Evolutionary conservation across 73 alveolate genomes (phyloP), one percentile per base, ranked within the genome.

Genomic region (Stentor coeruleus): DNA sequence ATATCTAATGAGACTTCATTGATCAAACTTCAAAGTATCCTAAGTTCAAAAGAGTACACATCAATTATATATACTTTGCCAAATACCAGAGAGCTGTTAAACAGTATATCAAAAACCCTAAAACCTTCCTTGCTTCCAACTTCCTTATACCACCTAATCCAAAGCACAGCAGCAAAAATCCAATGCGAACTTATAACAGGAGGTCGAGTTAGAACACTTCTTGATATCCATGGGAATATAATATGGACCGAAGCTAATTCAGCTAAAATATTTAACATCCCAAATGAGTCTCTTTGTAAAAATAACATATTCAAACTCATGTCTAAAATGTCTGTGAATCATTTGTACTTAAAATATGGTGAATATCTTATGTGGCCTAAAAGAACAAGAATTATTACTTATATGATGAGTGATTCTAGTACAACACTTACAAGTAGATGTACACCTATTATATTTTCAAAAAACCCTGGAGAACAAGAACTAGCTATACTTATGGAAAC

Each of bases 361-460:
- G 40, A 66, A 33, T 66, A 66, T 33, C 11, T 66, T 14, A 20
- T 66, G 36, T 20, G 79, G 37, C 40, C n/a, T 20, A 31, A 40
- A 20, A 66, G 37, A 33, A 20, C 39, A 11, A 66, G 37, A 40
- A 31, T 66, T 31, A 66, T 66, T 33, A 26, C 79, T 20, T 66
- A 66, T 66, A 40, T 20, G 33, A 20, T 66, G n/a, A 20, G 15
- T 14, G 79, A 66, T 66, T 20, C 79, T 14, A 31, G 15, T 14
- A 66, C 79, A 20, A 26, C 42, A 26, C 79, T 66, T 20, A 66
- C 79, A 2, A 66, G 79, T 31, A 20, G 79, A 66, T 66, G 79
- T 33, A 66, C 40, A 28, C 79, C 79, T 66, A 11, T 66, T 28
- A 66, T 66, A 28, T 66, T 26, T 31, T 20, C n/a, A 20, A 31